These are phyloP conservation scores for Theobroma cacao DNA, from an alignment of 345 rosid genomes.

Conservation along the genomic window DNA sequence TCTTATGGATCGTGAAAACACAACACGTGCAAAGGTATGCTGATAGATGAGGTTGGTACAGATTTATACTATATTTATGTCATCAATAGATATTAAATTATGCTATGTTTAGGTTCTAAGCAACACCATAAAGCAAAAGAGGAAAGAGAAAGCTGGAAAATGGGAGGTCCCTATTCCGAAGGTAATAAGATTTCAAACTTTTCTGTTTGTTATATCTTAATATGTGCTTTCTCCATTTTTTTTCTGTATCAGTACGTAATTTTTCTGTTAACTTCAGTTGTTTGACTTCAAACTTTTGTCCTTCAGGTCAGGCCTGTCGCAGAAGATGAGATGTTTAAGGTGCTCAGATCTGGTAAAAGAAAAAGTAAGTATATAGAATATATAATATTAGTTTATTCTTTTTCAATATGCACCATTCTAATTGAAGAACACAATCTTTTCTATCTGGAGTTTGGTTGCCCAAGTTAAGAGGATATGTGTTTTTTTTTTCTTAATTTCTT, in stretches of 20 bases:
- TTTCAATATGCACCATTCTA: not conserved
- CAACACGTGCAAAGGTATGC: slow-evolving; percentile 74
- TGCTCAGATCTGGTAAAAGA: slow-evolving; percentile 76
- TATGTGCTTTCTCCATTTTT: not conserved
- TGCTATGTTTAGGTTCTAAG: slow-evolving; percentile 62
- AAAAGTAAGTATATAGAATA: slow-evolving; percentile 53
- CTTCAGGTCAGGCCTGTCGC: slow-evolving; percentile 93
- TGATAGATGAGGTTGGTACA: not conserved
- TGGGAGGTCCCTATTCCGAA: slow-evolving; percentile 97
- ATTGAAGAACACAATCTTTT: not conserved
- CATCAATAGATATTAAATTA: not conserved
- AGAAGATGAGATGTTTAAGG: slow-evolving; percentile 96
- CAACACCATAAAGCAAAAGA: slow-evolving; percentile 92
- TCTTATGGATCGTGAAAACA: slow-evolving; percentile 88
- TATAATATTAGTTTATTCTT: too few relatives aligned
- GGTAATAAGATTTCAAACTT: slow-evolving; percentile 32
- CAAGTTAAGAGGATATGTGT: not conserved
- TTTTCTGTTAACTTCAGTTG: not conserved
- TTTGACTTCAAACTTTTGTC: slow-evolving; percentile 8
- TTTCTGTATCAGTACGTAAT: not conserved
- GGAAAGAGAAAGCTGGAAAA: slow-evolving; percentile 95
- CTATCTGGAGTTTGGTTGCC: not conserved
- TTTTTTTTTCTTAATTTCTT: too few relatives aligned
- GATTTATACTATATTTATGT: not conserved
- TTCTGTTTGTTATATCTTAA: not conserved